A percentile compares a stretch with the other conserved stretches of the same genome.
Conservation (phyloP, 2,329 filamentous ascomycete genomes). For the Xylaria sp. region DNA sequence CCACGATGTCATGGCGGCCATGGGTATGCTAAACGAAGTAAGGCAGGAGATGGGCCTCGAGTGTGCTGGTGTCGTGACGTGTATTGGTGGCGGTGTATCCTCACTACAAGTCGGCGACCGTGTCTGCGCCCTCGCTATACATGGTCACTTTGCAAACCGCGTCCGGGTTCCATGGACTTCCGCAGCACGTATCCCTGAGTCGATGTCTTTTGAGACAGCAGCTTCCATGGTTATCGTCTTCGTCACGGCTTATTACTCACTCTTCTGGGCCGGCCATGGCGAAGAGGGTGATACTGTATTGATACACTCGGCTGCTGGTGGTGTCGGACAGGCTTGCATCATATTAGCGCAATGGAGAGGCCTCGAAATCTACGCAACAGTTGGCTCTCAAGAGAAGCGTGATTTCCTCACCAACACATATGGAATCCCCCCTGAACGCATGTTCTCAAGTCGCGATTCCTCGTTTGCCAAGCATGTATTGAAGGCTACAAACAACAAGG, state of each 20-base stretch:
- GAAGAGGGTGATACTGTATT: constrained; percentile 29
- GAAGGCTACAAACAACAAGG: constrained; percentile 20
- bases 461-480: constrained; percentile 31
- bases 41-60: constrained; percentile 29
- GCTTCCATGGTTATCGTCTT: constrained; percentile 31
- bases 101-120: constrained; percentile 31
- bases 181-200: constrained; percentile 25
- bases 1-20: constrained; percentile 25
- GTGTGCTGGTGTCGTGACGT: constrained; percentile 34
- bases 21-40: constrained; percentile 30
- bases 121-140: constrained; percentile 22
- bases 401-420: constrained; percentile 26
- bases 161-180: constrained; percentile 8
- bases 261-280: constrained; percentile 19
- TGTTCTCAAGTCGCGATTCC: constrained; percentile 37
- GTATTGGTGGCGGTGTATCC: constrained; percentile 21
- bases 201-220: constrained; percentile 28
- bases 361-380: constrained; percentile 35
- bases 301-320: constrained; percentile 39
- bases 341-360: constrained; percentile 31
- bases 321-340: constrained; percentile 33
- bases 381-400: constrained; percentile 29
- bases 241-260: constrained; percentile 19
- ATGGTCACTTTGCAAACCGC: constrained; percentile 20
- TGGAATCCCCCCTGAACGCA: constrained; percentile 28